These are phyloP conservation scores for Exserohilum turcica DNA, from an alignment of 2,329 filamentous ascomycete species.

Conservation along the genomic window DNA sequence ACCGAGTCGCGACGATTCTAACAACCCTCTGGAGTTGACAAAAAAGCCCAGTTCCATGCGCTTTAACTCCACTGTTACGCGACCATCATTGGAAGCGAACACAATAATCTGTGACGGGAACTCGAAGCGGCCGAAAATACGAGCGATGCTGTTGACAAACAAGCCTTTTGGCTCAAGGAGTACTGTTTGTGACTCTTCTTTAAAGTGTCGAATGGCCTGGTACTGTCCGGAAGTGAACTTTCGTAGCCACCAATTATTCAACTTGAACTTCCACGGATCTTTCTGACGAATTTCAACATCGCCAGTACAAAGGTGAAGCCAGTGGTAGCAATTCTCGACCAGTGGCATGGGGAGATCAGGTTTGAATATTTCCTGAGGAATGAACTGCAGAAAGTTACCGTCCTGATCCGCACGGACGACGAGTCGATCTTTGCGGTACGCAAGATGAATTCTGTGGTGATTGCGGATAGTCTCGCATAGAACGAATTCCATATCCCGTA, in stretches of 20 bases:
- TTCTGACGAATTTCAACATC: constrained; percentile 59
- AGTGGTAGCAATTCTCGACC: constrained; percentile 62
- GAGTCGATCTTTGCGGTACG: constrained; percentile 49
- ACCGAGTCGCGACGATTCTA: constrained; percentile 58
- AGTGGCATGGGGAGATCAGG: constrained; percentile 55
- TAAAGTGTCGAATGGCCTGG: constrained; percentile 14
- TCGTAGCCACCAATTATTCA: constrained; percentile 50
- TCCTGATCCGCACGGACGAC: constrained; percentile 52
- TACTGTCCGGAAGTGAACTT: constrained; percentile 27
- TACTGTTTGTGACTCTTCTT: constrained; percentile 31
- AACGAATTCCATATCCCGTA: constrained; percentile 58
- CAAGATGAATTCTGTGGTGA: constrained; percentile 60
- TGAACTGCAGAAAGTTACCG: constrained; percentile 41
- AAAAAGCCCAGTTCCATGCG: constrained; percentile 60
- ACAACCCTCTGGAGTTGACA: constrained; percentile 52
- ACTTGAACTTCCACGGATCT: constrained; percentile 49
- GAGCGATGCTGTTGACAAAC: constrained; percentile 48
- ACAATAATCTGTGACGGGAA: constrained; percentile 51
- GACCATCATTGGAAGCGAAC: constrained; percentile 48
- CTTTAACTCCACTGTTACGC: constrained; percentile 57
- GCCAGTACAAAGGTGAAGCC: constrained; percentile 58
- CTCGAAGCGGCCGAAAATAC: constrained; percentile 60
- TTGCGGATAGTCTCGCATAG: constrained; percentile 44
- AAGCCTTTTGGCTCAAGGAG: constrained; percentile 59
- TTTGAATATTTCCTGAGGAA: constrained; percentile 40